Percentiles rank a stretch among this genome's conserved stretches.
These are phyloP conservation scores for Candolleomyces aberdarensis DNA, from an alignment of 768 basidiomycete species.

Conservation along the genomic window DNA sequence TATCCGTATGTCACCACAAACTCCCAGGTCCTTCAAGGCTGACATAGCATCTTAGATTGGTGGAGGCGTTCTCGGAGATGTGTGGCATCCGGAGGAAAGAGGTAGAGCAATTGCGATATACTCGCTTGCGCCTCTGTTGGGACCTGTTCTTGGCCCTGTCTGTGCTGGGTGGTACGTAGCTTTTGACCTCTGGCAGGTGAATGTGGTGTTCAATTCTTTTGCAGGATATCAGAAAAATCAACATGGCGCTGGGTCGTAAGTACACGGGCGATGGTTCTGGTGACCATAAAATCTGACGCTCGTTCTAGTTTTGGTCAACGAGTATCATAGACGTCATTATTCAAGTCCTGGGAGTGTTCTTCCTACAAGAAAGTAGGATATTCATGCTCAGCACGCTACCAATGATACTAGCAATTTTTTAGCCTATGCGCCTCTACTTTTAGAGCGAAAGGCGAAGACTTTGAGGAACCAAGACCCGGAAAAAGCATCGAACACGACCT, in stretches of 20 bases:
- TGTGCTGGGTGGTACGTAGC: conserved; percentile 53
- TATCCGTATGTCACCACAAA: conserved; percentile 48
- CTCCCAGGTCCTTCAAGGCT: conserved; percentile 27
- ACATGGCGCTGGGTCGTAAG: conserved; percentile 74
- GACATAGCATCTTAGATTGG: conserved; percentile 37
- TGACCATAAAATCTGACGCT: not conserved
- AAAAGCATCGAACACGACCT: conserved; percentile 32
- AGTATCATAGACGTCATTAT: conserved; percentile 53
- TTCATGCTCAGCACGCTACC: not conserved
- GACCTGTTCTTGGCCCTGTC: conserved; percentile 62
- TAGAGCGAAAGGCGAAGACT: conserved; percentile 53
- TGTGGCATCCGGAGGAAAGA: conserved; percentile 59
- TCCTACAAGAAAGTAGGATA: conserved; percentile 59
- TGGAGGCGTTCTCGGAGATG: conserved; percentile 63
- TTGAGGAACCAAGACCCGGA: conserved; percentile 44
- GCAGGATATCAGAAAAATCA: conserved; percentile 53
- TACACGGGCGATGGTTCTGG: conserved; percentile 3
- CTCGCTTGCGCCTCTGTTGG: conserved; percentile 61
- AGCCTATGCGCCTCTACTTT: conserved; percentile 43
- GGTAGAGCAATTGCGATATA: conserved; percentile 64
- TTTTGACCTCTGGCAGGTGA: not conserved
- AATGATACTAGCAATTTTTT: conserved; percentile 23
- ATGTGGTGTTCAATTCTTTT: conserved; percentile 8
- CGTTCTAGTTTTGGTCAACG: conserved; percentile 60
- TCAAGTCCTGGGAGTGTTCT: conserved; percentile 54